Percentiles rank a stretch among this genome's conserved stretches.
phyloP scores from a whole-genome alignment of 2,329 filamentous ascomycete species.

The Zasmidium angulare region DNA sequence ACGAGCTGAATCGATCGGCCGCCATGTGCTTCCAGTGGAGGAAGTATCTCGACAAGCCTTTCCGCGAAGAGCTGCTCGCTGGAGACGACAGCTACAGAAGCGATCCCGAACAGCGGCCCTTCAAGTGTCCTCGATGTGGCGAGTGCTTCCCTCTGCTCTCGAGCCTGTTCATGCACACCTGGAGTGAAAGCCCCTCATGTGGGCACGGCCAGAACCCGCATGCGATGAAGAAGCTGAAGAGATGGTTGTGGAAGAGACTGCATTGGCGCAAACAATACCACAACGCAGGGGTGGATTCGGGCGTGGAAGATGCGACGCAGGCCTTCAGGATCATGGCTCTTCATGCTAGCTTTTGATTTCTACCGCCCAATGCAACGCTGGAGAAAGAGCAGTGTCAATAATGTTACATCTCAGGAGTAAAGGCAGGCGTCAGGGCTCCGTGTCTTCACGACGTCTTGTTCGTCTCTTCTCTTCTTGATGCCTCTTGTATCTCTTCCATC shows the following conservation, averaged over 20 bases:
- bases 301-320: neutral
- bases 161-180: conserved; percentile 9
- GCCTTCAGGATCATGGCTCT: neutral
- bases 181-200: conserved; percentile 11
- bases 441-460: neutral
- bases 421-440: neutral
- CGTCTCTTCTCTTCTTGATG: conserved; percentile 4
- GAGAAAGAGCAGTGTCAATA: neutral
- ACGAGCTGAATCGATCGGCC: conserved; percentile 10
- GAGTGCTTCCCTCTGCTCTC: conserved; percentile 6
- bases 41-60: conserved; percentile 12
- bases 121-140: conserved; percentile 11
- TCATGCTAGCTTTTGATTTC: neutral
- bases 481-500: conserved; percentile 5
- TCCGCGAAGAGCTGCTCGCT: neutral
- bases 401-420: neutral
- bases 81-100: conserved; percentile 6
- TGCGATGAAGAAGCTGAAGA: conserved; percentile 10
- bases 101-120: conserved; percentile 1
- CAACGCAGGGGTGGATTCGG: neutral
- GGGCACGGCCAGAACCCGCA: conserved; percentile 7
- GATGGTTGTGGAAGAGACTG: conserved; percentile 11
- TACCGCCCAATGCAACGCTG: neutral
- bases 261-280: neutral
- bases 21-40: conserved; percentile 17